These are phyloP conservation scores for Cardiospermum halicacabum DNA, from an alignment of 345 rosid genomes.

Conservation along the genomic window DNA sequence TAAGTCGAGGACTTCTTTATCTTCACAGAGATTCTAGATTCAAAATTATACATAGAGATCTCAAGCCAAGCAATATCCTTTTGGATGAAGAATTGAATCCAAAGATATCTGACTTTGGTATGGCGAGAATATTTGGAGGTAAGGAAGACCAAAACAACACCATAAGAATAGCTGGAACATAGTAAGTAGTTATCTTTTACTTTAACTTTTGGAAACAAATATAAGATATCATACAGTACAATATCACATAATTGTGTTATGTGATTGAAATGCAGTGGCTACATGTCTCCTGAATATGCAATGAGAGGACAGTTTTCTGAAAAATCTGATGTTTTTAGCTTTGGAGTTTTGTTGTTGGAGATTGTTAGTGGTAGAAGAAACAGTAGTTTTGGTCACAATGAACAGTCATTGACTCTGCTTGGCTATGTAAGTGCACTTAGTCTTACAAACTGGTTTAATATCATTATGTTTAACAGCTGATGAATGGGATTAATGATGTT, in stretches of 20 bases:
- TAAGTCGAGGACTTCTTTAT: background rate
- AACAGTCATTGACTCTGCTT: background rate
- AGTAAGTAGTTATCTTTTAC: background rate
- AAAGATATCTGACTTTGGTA: constrained; percentile 27
- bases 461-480: background rate
- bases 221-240: no score
- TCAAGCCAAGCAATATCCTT: no score
- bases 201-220: no score
- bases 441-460: background rate
- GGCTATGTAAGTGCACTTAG: background rate
- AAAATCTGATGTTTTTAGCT: background rate
- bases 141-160: background rate
- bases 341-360: background rate
- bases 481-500: background rate
- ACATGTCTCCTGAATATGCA: background rate
- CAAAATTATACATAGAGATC: background rate
- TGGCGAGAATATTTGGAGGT: constrained; percentile 19
- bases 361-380: background rate
- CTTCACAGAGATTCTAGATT: background rate
- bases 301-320: background rate
- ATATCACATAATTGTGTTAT: no score
- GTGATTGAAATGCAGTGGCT: background rate
- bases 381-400: background rate
- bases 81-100: constrained; percentile 3
- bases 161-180: background rate